Evolutionary conservation across 31 red algal genomes (phyloP), one percentile per base, ranked within the genome.

Genomic region (Pterothamnion heteromorphum): DNA sequence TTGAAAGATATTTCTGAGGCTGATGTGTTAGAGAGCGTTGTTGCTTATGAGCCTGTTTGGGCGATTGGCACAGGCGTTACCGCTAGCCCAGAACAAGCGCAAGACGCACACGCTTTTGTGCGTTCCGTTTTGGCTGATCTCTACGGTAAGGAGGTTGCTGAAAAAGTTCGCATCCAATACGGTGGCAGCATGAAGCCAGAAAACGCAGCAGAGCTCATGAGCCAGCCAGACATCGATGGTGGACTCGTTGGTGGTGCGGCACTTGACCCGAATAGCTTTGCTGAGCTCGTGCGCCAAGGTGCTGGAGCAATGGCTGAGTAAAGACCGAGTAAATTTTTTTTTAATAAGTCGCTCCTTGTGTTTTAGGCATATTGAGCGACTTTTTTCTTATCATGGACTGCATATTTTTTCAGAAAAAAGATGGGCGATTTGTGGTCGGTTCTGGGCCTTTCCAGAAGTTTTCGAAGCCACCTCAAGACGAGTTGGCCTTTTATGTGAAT

Each of bases 11-110:
- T 97, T 21, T 1, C 2, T 41, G n/a, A n/a, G n/a, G 84, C 91
- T 9, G 85, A 93, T 31, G 97, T 94, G 95, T 34, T 21, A 0
- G 32, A 82, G 32, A 87, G 97, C 2, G 97, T 98, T 0, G 93
- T 98, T 36, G 97, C 97, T 37, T 98, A 98, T 44, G 97, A 98
- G 64, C 97, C 97, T 1, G 97, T 98, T 26, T 98, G 97, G 97
- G 97, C 97, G 0, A 98, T 98, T 43, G 97, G 97, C 0, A 98
- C 97, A n/a, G 97, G 97, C 37, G 97, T 97, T 91, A 95, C 97
- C 1, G 97, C 97, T 41, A 98, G 95, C 9, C 97, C 97, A 4
- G 95, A 98, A 23, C 97, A 98, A 92, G 97, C 97, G 9, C 94
- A 98, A 74, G 92, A 97, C 30, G 94, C 94, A 43, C 97, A 98